Evolutionary conservation across 1,284 basidiomycete species (phyloP), one percentile per base, ranked within the genome.

Genomic region (Pholiota adiposa): DNA sequence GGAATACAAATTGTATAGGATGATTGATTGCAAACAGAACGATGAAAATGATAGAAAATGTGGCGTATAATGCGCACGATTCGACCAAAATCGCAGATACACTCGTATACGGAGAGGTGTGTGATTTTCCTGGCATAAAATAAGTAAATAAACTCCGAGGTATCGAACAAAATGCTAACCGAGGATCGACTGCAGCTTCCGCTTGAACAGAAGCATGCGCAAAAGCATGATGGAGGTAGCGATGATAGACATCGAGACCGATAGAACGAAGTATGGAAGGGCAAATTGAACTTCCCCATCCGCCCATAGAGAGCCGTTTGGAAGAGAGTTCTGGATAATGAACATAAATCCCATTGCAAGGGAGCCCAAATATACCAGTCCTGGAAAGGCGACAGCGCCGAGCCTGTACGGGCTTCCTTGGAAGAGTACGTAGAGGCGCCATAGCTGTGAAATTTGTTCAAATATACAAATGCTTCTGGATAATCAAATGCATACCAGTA

Each of bases 311-410:
- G 57, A 59, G 7, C 51, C 57, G n/a, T 59, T 50, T 11, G 57
- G 57, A 12, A 59, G 31, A 4, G 57, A 59, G 2, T 29, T 59
- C 27, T 59, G 57, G 31, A 59, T 59, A 4, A 59, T 59, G 27
- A 59, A 59, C 44, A 59, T 33, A 19, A 59, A 59, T n/a, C 57
- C 57, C 57, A 59, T 59, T 12, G 57, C 57, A 12, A 59, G 51
- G 12, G 57, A 59, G n/a, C 57, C 57, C 2, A 59, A 12, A 31
- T 54, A 59, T 2, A 59, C 40, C 19, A 59, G 18, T 23, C 44
- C 51, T 12, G 57, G 57, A 18, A 59, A 59, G 1, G 44, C 41
- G 12, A 59, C 51, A 7, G 51, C 46, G 0, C 38, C 18, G 12
- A n/a, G 16, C 23, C 19, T 40, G 34, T 54, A 53, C 19, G 43